Percentiles rank a stretch among this genome's conserved stretches.
Evolutionary conservation across 345 rosid genomes (phyloP).

Genomic region (Trapa incisa): DNA sequence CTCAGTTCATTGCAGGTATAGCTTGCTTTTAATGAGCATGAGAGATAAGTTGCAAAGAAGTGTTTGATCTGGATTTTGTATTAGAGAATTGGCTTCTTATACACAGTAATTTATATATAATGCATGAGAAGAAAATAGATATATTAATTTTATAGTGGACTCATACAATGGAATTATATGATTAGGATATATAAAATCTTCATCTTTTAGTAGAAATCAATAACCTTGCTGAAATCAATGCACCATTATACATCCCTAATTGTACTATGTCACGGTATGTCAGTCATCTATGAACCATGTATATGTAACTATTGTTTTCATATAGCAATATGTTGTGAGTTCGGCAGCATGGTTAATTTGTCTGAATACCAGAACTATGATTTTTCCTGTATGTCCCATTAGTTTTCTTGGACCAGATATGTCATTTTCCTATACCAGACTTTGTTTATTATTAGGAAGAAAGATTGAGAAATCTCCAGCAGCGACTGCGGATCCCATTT

Average conservation of each 20-base stretch:
- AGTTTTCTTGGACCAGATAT: not conserved
- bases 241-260: not conserved
- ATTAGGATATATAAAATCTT: not conserved
- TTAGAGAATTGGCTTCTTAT: no score
- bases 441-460: slow-evolving; percentile 39
- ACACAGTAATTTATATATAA: no score
- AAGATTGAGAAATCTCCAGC: slow-evolving; percentile 56
- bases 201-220: not conserved
- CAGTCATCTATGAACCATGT: not conserved
- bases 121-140: no score
- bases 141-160: not conserved
- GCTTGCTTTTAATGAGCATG: not conserved
- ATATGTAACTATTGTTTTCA: not conserved
- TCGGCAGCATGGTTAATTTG: not conserved
- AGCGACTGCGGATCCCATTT: slow-evolving; percentile 62
- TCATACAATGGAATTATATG: not conserved
- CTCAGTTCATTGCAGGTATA: no score
- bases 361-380: not conserved
- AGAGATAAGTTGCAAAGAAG: not conserved
- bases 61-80: no score
- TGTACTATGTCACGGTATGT: not conserved
- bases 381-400: no score
- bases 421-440: no score
- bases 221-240: not conserved
- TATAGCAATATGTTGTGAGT: not conserved